These are phyloP conservation scores for Leptoxyphium fumago DNA, from an alignment of 2,329 filamentous ascomycete genomes.

Conservation along the genomic window DNA sequence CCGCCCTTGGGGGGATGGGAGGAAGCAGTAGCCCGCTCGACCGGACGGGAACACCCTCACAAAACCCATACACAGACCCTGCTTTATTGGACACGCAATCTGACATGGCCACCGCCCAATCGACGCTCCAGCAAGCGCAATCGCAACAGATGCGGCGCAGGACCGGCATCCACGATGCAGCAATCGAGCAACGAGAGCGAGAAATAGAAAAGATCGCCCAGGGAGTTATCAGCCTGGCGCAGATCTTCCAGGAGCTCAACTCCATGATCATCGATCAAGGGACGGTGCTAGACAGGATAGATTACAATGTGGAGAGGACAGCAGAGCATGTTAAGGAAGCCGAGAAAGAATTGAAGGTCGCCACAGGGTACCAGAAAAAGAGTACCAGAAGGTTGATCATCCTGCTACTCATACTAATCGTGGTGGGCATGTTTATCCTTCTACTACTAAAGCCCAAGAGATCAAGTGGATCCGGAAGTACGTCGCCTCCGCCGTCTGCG, in stretches of 20 bases:
- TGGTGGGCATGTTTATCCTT: conserved; percentile 76
- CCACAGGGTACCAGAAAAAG: conserved; percentile 76
- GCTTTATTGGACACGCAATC: conserved; percentile 87
- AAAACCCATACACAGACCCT: conserved; percentile 64
- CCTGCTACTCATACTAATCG: conserved; percentile 67
- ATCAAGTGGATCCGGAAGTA: not conserved
- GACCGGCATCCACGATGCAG: conserved; percentile 57
- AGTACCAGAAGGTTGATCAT: conserved; percentile 88
- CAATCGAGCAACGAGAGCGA: conserved; percentile 80
- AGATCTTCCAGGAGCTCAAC: conserved; percentile 93
- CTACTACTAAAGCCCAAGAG: conserved; percentile 63
- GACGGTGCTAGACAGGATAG: conserved; percentile 36
- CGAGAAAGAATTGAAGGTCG: conserved; percentile 77
- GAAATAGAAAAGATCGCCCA: conserved; percentile 98
- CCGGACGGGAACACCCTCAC: conserved; percentile 31
- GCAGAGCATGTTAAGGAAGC: conserved; percentile 83
- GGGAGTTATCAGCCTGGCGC: conserved; percentile 90
- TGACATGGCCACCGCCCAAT: conserved; percentile 83
- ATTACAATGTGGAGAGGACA: conserved; percentile 93
- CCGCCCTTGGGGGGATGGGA: conserved; percentile 29
- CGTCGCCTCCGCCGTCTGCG: conserved; percentile 1
- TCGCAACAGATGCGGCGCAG: conserved; percentile 43
- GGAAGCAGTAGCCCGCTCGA: conserved; percentile 29
- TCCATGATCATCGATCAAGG: conserved; percentile 57
- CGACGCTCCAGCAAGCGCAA: conserved; percentile 68